These are phyloP conservation scores for Sporothrix phasma DNA, from an alignment of 2,329 filamentous ascomycete genomes.

Conservation along the genomic window DNA sequence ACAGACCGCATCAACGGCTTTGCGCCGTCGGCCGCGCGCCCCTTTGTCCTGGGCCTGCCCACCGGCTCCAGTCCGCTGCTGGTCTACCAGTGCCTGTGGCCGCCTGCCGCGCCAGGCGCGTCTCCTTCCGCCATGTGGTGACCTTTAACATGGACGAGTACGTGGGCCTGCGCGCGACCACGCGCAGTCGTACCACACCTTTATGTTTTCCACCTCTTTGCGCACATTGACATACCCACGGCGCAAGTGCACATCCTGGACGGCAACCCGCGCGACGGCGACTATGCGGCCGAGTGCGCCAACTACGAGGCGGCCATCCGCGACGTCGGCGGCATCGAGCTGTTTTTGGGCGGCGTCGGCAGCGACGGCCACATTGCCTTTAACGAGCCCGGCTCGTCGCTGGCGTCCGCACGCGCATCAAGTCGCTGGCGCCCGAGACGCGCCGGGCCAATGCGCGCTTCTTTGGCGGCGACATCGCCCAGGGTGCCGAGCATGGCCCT, in stretches of 20 bases:
- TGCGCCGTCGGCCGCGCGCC: slow-evolving; percentile 50
- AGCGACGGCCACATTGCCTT: slow-evolving; percentile 72
- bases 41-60: slow-evolving; percentile 62
- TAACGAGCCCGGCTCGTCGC: slow-evolving; percentile 66
- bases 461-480: slow-evolving; percentile 54
- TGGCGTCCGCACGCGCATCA: slow-evolving; percentile 62
- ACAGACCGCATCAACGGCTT: slow-evolving; percentile 58
- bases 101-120: slow-evolving; percentile 45
- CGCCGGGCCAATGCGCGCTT: slow-evolving; percentile 66
- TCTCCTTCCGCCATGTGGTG: slow-evolving; percentile 52
- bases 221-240: slow-evolving; percentile 58
- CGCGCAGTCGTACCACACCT: slow-evolving; percentile 67
- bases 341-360: slow-evolving; percentile 67
- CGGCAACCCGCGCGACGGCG: slow-evolving; percentile 46
- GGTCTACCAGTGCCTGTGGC: slow-evolving; percentile 57
- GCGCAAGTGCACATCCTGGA: slow-evolving; percentile 63
- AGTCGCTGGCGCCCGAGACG: slow-evolving; percentile 70
- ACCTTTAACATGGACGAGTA: slow-evolving; percentile 66
- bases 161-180: slow-evolving; percentile 60
- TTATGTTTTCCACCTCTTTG: slow-evolving; percentile 77
- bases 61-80: slow-evolving; percentile 61
- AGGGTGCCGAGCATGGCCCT: slow-evolving; percentile 63
- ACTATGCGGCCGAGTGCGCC: slow-evolving; percentile 52
- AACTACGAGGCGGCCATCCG: slow-evolving; percentile 62
- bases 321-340: slow-evolving; percentile 58